A percentile compares a stretch with the other conserved stretches of the same genome.
phyloP scores from a whole-genome alignment of 2,329 filamentous ascomycete genomes.

The Sphaerulina musiva region DNA sequence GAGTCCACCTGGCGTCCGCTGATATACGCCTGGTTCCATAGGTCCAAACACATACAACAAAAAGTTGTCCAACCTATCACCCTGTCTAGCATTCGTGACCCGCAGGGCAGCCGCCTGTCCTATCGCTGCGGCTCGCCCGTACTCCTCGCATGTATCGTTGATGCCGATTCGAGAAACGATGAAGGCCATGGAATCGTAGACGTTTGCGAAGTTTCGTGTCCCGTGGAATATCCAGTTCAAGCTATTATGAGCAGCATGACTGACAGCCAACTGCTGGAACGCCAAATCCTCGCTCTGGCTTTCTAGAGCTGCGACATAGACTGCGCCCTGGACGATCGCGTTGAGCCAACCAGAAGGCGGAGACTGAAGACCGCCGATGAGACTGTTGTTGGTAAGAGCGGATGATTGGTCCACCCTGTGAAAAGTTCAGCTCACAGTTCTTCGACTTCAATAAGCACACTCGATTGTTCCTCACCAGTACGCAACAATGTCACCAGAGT shows the following conservation, averaged over 20 bases:
- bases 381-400: slow-evolving; percentile 23
- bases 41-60: slow-evolving; percentile 22
- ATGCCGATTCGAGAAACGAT: slow-evolving; percentile 21
- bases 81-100: slow-evolving; percentile 23
- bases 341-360: slow-evolving; percentile 29
- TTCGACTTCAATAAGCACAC: no score
- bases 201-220: slow-evolving; percentile 25
- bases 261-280: slow-evolving; percentile 30
- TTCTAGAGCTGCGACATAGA: slow-evolving; percentile 26
- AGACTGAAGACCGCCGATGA: slow-evolving; percentile 26
- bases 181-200: slow-evolving; percentile 3
- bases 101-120: slow-evolving; percentile 21
- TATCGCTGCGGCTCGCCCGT: slow-evolving; percentile 15
- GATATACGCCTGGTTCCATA: slow-evolving; percentile 25
- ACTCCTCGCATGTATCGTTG: slow-evolving; percentile 13
- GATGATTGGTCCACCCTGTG: slow-evolving; percentile 4
- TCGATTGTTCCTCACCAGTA: slow-evolving; percentile 13
- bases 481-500: slow-evolving; percentile 11
- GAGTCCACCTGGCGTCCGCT: slow-evolving; percentile 23
- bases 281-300: slow-evolving; percentile 21
- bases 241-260: slow-evolving; percentile 29
- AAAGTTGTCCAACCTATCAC: slow-evolving; percentile 26
- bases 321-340: slow-evolving; percentile 27
- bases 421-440: no score
- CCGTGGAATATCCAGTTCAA: slow-evolving; percentile 29